These are phyloP conservation scores for Cinnamomum micranthum DNA, from an alignment of 164 flowering plant genomes.

Conservation along the genomic window DNA sequence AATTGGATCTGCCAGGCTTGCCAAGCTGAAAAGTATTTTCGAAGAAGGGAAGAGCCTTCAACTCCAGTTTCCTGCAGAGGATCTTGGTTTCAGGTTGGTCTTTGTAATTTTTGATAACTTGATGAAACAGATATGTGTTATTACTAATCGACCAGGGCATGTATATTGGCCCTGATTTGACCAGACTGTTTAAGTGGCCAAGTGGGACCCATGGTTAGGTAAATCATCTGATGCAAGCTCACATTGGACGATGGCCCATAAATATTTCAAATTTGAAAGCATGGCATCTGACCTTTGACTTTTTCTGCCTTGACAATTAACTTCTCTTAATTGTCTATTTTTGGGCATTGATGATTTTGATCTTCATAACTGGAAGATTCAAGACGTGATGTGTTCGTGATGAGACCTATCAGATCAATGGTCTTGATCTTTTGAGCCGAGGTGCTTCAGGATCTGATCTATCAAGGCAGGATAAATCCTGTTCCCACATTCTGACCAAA, in stretches of 20 bases:
- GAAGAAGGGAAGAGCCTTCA: conserved; percentile 98
- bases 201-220: background rate
- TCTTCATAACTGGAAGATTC: background rate
- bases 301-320: no score
- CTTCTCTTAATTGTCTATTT: background rate
- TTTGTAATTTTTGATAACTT: background rate
- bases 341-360: background rate
- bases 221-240: background rate
- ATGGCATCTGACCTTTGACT: background rate
- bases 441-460: background rate
- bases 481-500: background rate
- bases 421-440: background rate
- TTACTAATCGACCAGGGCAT: background rate
- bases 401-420: background rate
- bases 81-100: conserved; percentile 88
- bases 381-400: background rate
- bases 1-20: conserved; percentile 78
- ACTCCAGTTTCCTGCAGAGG: conserved; percentile 97
- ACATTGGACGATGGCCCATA: background rate
- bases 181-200: background rate
- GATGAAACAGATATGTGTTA: background rate
- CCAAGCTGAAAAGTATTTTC: conserved; percentile 62
- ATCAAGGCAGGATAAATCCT: background rate
- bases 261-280: no score
- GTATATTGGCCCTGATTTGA: background rate